Evolutionary conservation across 208 protist genomes (phyloP), one percentile per base, ranked within the genome.

Genomic region (Crithidia brevicula): DNA sequence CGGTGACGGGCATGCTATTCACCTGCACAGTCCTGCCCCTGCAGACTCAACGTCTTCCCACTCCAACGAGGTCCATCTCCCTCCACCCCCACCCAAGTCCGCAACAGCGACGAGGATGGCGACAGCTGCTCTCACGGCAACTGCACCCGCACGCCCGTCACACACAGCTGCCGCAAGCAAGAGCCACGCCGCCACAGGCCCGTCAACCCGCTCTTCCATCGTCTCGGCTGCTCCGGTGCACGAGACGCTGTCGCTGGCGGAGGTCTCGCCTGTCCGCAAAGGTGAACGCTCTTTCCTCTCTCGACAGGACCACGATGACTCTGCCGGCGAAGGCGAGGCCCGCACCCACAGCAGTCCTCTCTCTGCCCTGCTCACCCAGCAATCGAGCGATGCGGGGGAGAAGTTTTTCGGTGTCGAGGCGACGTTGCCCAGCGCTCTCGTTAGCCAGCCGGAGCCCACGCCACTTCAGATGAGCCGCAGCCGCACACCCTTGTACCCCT

Each of bases 361-460:
- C 31, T 54, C 59, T n/a, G 46, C 49, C 27, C 33, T 65, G 18
- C 54, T 65, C 30, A 27, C 43, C 2, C 40, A 30, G 34, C 3
- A 45, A 57, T 27, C 18, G 18, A 9, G 31, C 27, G 18, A 59
- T 36, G 40, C 25, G 40, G 40, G 23, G 16, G 27, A 36, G 4
- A 40, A 47, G 36, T n/a, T n/a, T n/a, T n/a, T n/a, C n/a, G n/a
- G n/a, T n/a, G n/a, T n/a, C n/a, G 36, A 50, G 3, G 56, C n/a
- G 25, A 36, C 23, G 28, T 30, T 51, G 57, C 57, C 57, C 16
- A 63, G 57, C 23, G 43, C 57, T 4, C 43, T 63, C 1, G 20
- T 28, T 16, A 63, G 28, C 38, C 67, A 64, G 11, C 46, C 38
- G 9, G 67, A 57, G 38, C 57, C 62, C 18, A 62, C 50, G 22